Conservation (phyloP, 1,284 basidiomycete species). For the Fomitopsis palustris region DNA sequence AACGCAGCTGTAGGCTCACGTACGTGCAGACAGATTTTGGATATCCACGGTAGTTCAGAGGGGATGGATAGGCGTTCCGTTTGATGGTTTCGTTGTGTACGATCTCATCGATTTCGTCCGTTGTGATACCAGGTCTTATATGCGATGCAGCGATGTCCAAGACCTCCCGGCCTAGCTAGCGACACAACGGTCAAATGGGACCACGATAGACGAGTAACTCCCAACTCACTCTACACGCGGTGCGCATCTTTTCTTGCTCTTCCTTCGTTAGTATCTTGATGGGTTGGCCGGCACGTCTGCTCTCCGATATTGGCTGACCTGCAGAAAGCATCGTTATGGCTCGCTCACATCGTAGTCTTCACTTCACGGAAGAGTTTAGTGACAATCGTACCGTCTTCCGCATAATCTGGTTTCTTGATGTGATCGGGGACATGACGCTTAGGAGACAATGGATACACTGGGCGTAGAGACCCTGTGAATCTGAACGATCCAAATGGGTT, state of each 20-base stretch:
- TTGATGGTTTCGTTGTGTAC: conserved; percentile 95
- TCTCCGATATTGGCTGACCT: conserved; percentile 67
- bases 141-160: conserved; percentile 87
- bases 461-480: conserved; percentile 72
- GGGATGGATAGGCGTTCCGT: conserved; percentile 90
- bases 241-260: conserved; percentile 80
- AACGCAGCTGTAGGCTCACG: conserved; percentile 29
- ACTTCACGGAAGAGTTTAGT: conserved; percentile 23
- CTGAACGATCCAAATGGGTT: conserved; percentile 69
- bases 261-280: conserved; percentile 60
- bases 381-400: conserved; percentile 55
- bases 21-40: conserved; percentile 97
- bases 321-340: conserved; percentile 16
- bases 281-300: conserved; percentile 52
- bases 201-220: conserved; percentile 7
- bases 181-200: conserved; percentile 10
- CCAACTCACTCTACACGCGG: conserved; percentile 66
- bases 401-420: conserved; percentile 81
- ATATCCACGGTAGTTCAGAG: conserved; percentile 89
- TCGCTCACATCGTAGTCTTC: conserved; percentile 26
- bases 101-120: conserved; percentile 92
- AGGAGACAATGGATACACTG: conserved; percentile 74
- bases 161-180: conserved; percentile 85
- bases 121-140: conserved; percentile 88
- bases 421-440: conserved; percentile 68